Evolutionary conservation across 306 rosid species (phyloP).

Genomic region (Sechiopsis laciniata): DNA sequence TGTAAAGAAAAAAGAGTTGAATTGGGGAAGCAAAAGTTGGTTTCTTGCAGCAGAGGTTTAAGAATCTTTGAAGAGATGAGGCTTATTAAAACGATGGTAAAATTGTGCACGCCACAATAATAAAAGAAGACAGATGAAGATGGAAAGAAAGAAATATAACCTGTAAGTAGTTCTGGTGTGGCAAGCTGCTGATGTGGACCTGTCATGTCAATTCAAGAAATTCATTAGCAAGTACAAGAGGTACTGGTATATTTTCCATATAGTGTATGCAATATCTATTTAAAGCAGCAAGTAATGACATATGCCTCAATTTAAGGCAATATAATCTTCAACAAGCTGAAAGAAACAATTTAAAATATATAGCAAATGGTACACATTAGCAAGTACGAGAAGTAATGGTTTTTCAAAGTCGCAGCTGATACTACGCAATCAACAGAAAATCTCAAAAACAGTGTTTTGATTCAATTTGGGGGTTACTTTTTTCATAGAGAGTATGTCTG

Average conservation of each 20-base stretch:
- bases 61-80: slow-evolving; percentile 35
- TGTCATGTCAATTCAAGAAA: slow-evolving; percentile 22
- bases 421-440: background rate
- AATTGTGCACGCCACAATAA: slow-evolving; percentile 25
- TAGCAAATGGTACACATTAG: background rate
- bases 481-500: background rate
- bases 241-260: background rate
- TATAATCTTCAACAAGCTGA: no score
- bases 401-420: slow-evolving; percentile 15
- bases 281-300: background rate
- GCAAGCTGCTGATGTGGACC: slow-evolving; percentile 17
- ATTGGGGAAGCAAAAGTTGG: slow-evolving; percentile 22
- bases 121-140: slow-evolving; percentile 8
- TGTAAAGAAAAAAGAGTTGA: slow-evolving; percentile 17
- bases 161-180: slow-evolving; percentile 18
- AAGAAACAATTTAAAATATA: no score
- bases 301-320: no score
- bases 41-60: slow-evolving; percentile 37
- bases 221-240: slow-evolving; percentile 21
- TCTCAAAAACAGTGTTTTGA: background rate
- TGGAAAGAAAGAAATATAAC: background rate
- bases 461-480: background rate
- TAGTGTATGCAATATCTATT: background rate
- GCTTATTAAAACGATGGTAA: slow-evolving; percentile 22
- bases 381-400: slow-evolving; percentile 13